These are phyloP conservation scores for Aspergillus aculeatus DNA, from an alignment of 2,329 filamentous ascomycete genomes.

Conservation along the genomic window DNA sequence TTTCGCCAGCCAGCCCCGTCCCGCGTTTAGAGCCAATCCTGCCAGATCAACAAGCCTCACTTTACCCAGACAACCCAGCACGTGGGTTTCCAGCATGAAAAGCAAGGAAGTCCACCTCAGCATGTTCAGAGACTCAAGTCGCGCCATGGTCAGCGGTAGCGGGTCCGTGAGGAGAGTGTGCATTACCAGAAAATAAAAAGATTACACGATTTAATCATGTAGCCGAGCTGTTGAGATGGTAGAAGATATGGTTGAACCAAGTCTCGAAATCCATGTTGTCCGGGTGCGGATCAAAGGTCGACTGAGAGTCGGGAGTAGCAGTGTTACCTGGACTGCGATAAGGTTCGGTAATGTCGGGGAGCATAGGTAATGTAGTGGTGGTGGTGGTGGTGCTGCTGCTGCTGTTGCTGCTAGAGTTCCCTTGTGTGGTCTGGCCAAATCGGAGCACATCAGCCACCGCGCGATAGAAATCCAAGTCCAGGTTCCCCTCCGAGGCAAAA, in stretches of 20 bases:
- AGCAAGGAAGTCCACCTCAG: too few relatives aligned
- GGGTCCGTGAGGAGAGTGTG: too few relatives aligned
- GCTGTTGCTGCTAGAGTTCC: too few relatives aligned
- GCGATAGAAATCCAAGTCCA: conserved; percentile 20
- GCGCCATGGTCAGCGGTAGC: too few relatives aligned
- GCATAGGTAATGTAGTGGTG: background rate
- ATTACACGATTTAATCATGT: too few relatives aligned
- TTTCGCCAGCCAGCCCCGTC: too few relatives aligned
- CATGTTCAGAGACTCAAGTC: too few relatives aligned
- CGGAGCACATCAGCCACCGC: background rate
- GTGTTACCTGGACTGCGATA: background rate
- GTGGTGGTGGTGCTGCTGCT: background rate
- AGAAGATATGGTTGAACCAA: conserved; percentile 28
- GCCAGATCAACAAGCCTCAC: too few relatives aligned
- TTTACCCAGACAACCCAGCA: too few relatives aligned
- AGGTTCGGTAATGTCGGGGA: background rate
- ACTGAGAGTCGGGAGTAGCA: background rate
- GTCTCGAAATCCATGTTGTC: conserved; percentile 26
- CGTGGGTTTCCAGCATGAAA: too few relatives aligned
- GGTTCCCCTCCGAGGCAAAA: conserved; percentile 15
- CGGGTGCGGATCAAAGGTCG: conserved; percentile 8
- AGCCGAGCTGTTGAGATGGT: background rate
- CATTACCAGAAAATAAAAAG: too few relatives aligned
- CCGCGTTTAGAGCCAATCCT: too few relatives aligned
- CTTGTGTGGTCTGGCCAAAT: background rate